Base-by-base conservation (phyloP, 495 filamentous ascomycete genomes). In the Aspergillus panamensis region DNA sequence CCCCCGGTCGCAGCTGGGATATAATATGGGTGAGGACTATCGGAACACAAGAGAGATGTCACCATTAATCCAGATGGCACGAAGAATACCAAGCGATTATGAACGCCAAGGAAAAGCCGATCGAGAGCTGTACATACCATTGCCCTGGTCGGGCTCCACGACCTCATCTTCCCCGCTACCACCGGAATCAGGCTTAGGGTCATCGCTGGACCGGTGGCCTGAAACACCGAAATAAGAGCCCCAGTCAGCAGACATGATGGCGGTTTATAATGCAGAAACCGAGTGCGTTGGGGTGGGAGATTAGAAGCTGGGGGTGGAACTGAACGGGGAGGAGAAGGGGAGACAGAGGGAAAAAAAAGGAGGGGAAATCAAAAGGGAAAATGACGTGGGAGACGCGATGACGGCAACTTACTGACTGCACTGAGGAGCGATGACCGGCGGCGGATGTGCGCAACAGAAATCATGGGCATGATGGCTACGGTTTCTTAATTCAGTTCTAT, bases 1-100 rank as follows among this genome's bases (percentile, higher is more conserved):
- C 94, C 56, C 94, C 94, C 33, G 95, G 94, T 59, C 94, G 86
- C 48, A 99, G 80, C 76, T 97, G 95, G 39, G 91, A 96, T 59
- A 99, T 97, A 72, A 99, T 96, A 73, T 97, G 92, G 54, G 84
- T 87, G 62, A 96, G 85, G 64, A 96, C 91, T 52, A 39, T 52
- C 5, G 4, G 17, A 20, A 45, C 19, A 6, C 19, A 20, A 45
- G 9, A 45, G 9, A 45, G 37, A 21, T 13, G 16, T 20, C 16
- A 30, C 6, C n/a, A 37, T 45, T 31, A 58, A 42, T 49, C 33
- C 3, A 7, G 9, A 39, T 40, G 39, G 9, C 29, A 21, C 17
- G 33, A 20, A 48, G 25, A 21, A 20, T 19, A 3, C 16, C 7
- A 10, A 17, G 29, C 0, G 13, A 44, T 29, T 8, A 32, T 13